Base-by-base conservation (phyloP, 1,139 yeast genomes). In the Hyphopichia khmerensis region DNA sequence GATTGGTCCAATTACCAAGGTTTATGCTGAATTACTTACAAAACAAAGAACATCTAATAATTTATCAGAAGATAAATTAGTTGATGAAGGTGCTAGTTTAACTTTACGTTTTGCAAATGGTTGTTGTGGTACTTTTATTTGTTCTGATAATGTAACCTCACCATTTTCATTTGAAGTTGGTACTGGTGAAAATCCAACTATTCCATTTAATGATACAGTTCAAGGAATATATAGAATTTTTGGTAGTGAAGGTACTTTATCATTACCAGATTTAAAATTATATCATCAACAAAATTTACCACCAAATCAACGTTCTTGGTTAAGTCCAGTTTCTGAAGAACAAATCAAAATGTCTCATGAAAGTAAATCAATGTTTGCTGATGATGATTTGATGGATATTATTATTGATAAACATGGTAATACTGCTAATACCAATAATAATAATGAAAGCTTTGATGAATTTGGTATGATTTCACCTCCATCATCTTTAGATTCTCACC, bases 61-160 rank as follows among this genome's bases (percentile, higher is more conserved):
- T 21, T 26, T 41, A 29, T 59, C 55, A 13, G 56, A 54, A 37
- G 41, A 45, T 11, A 49, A 51, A 23, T 44, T 50, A 38, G 75
- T 67, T n/a, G 76, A 70, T 47, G 76, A 71, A 50, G 77, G 77
- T 5, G 75, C 75, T 2, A 72, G 60, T 2, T 57, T 71, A 35
- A 70, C 74, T 10, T 43, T 71, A 9, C 56, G 62, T 19, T 71
- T 71, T 47, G 65, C 62, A 29, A 62, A 56, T 46, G 77, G 76
- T 2, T 57, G 65, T 37, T 60, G 69, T 37, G 77, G 76, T 1
- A 69, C 75, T 2, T 71, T 71, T 47, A 53, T 71, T 33, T 70
- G 75, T 46, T 59, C 72, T 9, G 77, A 71, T 47, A 70, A 69
- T 46, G 72, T 68, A 14, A 60, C 67, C 2, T 67, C 73, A 1